Conservation (phyloP, 75 land plant genomes). For the Chamaecyparis obtusa region DNA sequence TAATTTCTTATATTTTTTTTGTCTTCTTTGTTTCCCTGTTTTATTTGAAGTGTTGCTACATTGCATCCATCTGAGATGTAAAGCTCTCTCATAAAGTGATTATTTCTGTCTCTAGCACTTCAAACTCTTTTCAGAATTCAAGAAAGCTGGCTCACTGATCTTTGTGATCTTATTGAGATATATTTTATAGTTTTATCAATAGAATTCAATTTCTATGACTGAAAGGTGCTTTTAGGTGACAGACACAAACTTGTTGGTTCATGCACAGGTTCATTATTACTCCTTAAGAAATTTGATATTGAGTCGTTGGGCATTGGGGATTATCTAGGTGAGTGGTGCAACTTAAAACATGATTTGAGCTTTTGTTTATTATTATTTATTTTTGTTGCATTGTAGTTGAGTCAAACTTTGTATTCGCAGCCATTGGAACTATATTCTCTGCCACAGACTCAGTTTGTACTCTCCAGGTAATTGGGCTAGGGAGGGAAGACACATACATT, state of each 20-base stretch:
- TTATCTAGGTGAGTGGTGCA: slow-evolving; percentile 11
- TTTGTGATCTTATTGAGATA: too few species aligned
- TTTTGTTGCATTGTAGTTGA: not conserved
- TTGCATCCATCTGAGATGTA: too few species aligned
- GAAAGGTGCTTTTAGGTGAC: not conserved
- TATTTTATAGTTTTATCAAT: too few species aligned
- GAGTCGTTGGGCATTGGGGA: not conserved
- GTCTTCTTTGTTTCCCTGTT: too few species aligned
- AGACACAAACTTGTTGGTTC: not conserved
- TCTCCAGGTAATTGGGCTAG: slow-evolving; percentile 28
- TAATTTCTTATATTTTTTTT: too few species aligned
- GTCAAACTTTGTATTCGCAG: slow-evolving; percentile 18
- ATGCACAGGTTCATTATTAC: slow-evolving; percentile 11
- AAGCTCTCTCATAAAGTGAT: too few species aligned
- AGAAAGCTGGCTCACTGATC: too few species aligned
- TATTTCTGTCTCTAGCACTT: too few species aligned
- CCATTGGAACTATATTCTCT: slow-evolving; percentile 58
- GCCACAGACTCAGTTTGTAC: slow-evolving; percentile 69
- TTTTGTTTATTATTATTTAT: not conserved
- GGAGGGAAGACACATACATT: not conserved
- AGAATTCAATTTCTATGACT: too few species aligned
- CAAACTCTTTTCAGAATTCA: too few species aligned
- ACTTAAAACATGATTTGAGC: not conserved
- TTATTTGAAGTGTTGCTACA: too few species aligned
- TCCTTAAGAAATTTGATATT: slow-evolving; percentile 1